Conservation (phyloP, 805 yeast genomes). For the Candida odintsovae region DNA sequence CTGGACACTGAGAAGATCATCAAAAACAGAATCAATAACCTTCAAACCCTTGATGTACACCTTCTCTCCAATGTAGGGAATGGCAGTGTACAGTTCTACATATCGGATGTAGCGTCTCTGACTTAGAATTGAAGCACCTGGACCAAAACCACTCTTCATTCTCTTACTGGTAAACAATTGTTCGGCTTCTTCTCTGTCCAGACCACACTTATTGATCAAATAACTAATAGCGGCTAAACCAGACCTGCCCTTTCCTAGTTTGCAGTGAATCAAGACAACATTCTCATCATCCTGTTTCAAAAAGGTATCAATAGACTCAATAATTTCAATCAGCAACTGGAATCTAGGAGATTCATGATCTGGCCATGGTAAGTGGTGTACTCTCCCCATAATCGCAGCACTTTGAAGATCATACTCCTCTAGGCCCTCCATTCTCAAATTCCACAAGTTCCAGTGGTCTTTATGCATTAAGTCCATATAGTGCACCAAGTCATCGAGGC, state of each 20-base stretch:
- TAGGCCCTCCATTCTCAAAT: slow-evolving; percentile 57
- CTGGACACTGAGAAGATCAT: neutral
- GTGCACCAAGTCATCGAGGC: slow-evolving; percentile 42
- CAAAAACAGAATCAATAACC: neutral
- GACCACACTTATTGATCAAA: slow-evolving; percentile 44
- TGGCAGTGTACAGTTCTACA: slow-evolving; percentile 16
- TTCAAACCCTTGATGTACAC: neutral
- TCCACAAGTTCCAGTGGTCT: slow-evolving; percentile 65
- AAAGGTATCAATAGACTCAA: slow-evolving; percentile 40
- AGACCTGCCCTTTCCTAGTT: slow-evolving; percentile 88
- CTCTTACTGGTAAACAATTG: slow-evolving; percentile 49
- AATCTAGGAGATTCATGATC: slow-evolving; percentile 81
- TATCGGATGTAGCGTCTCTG: slow-evolving; percentile 67
- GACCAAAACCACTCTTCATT: slow-evolving; percentile 47
- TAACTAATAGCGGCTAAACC: slow-evolving; percentile 73
- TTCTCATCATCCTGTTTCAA: slow-evolving; percentile 29
- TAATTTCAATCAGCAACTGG: slow-evolving; percentile 36
- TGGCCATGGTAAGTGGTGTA: slow-evolving; percentile 43
- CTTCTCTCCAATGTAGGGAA: neutral
- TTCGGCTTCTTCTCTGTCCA: slow-evolving; percentile 42
- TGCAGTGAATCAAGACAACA: slow-evolving; percentile 77
- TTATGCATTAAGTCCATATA: slow-evolving; percentile 44
- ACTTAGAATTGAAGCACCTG: slow-evolving; percentile 66
- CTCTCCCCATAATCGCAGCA: slow-evolving; percentile 1
- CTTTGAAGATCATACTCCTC: slow-evolving; percentile 28